Conservation (phyloP, 208 protist species). For the Acanthamoeba lugdunensis region DNA sequence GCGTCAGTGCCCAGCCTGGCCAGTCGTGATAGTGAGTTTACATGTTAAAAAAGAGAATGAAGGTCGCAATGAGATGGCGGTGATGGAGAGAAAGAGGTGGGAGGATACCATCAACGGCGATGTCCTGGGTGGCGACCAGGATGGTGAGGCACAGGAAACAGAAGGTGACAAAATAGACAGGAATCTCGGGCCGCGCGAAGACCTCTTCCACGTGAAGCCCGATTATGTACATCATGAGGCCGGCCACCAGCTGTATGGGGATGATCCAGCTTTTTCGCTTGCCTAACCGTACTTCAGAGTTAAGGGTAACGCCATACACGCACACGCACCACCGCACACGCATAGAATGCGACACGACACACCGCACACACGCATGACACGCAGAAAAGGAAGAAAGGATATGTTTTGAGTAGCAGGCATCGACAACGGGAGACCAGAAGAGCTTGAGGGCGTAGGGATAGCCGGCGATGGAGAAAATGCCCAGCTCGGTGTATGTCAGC, state of each 20-base stretch:
- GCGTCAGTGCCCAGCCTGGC: constrained; percentile 78
- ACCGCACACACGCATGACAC: background rate
- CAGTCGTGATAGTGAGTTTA: no score
- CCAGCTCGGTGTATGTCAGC: constrained; percentile 75
- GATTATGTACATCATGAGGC: constrained; percentile 44
- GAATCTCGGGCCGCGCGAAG: constrained; percentile 1
- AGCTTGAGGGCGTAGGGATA: constrained; percentile 86
- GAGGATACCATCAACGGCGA: constrained; percentile 81
- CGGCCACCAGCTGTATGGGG: constrained; percentile 76
- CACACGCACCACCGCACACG: background rate
- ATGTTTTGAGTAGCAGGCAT: constrained; percentile 75
- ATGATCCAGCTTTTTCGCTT: constrained; percentile 82
- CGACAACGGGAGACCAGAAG: constrained; percentile 84
- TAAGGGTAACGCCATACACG: background rate
- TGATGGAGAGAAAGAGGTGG: background rate
- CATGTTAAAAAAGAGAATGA: background rate
- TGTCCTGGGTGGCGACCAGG: constrained; percentile 83
- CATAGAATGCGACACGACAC: background rate
- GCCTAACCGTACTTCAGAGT: constrained; percentile 58
- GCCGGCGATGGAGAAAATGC: constrained; percentile 79
- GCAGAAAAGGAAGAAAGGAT: constrained; percentile 9
- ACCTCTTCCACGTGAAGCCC: constrained; percentile 43
- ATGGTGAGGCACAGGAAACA: constrained; percentile 79
- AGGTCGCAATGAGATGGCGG: background rate
- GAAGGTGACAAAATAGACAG: constrained; percentile 74